Percentiles rank a stretch among this genome's conserved stretches.
Evolutionary conservation across 164 flowering plant genomes (phyloP).

Genomic region (Vitis cinerea): DNA sequence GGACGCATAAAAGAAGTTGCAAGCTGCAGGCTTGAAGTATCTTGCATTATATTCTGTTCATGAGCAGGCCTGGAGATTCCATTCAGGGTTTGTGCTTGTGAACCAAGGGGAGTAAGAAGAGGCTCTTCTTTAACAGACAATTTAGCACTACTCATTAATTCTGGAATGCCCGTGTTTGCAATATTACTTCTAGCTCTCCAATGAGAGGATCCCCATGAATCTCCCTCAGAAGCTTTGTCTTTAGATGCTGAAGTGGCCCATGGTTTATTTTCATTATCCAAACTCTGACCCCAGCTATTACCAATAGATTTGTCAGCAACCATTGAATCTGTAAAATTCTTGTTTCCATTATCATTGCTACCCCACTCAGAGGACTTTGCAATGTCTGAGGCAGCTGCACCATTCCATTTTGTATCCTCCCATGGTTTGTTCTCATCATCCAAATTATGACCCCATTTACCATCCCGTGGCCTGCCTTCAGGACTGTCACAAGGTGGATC

Average conservation of each 20-base stretch:
- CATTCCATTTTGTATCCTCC: slow-evolving; percentile 8
- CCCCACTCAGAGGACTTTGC: slow-evolving; percentile 8
- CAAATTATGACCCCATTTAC: slow-evolving; percentile 16
- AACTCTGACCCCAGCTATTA: slow-evolving; percentile 18
- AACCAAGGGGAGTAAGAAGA: slow-evolving; percentile 13
- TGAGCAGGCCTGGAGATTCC: slow-evolving; percentile 12
- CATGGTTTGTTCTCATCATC: slow-evolving; percentile 14
- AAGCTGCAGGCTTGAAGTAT: slow-evolving; percentile 19
- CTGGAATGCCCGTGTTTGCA: slow-evolving; percentile 13
- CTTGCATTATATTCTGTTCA: slow-evolving; percentile 14
- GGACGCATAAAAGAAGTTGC: slow-evolving; percentile 6
- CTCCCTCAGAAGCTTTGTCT: slow-evolving; percentile 15
- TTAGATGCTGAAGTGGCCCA: slow-evolving; percentile 10
- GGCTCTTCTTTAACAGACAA: slow-evolving; percentile 29
- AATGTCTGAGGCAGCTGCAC: background rate
- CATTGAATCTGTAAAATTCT: background rate
- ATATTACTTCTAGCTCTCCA: slow-evolving; percentile 17
- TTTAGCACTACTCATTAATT: slow-evolving; percentile 19
- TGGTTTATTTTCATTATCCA: slow-evolving; percentile 17
- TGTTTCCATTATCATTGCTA: background rate
- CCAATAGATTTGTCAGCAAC: slow-evolving; percentile 3
- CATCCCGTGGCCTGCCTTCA: slow-evolving; percentile 1
- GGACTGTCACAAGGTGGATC: background rate
- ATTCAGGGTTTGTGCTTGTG: slow-evolving; percentile 14
- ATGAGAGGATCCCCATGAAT: slow-evolving; percentile 10